Evolutionary conservation across 75 land plant genomes (phyloP).

Genomic region (Picea sitchensis): DNA sequence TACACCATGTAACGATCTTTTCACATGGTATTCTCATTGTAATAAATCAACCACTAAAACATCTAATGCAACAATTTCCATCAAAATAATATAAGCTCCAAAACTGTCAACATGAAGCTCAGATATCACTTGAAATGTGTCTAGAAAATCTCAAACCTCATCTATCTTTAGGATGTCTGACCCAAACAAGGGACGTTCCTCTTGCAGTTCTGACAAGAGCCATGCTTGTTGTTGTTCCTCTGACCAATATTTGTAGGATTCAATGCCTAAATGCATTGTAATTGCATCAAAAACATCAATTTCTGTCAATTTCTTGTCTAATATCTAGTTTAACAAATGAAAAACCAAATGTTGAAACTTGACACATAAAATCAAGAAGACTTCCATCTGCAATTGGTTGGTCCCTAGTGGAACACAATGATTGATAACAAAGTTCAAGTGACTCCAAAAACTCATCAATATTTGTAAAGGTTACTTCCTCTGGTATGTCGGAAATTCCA

Average conservation of each 20-base stretch:
- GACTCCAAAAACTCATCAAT: slow-evolving; percentile 81
- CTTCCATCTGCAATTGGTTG: slow-evolving; percentile 85
- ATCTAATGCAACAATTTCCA: slow-evolving; percentile 92
- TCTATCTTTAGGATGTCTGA: slow-evolving; percentile 75
- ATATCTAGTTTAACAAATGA: slow-evolving; percentile 80
- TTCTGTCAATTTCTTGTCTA: slow-evolving; percentile 86
- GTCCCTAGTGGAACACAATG: slow-evolving; percentile 80
- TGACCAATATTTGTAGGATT: slow-evolving; percentile 77
- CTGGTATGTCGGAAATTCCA: slow-evolving; percentile 76
- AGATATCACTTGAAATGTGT: slow-evolving; percentile 72
- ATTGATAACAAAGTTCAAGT: slow-evolving; percentile 85
- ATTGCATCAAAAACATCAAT: slow-evolving; percentile 88
- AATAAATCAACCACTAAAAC: slow-evolving; percentile 84
- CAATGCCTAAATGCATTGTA: slow-evolving; percentile 69
- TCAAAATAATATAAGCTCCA: slow-evolving; percentile 92
- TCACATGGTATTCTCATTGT: slow-evolving; percentile 75
- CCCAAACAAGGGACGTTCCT: slow-evolving; percentile 83
- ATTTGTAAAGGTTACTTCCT: slow-evolving; percentile 66
- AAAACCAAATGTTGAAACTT: slow-evolving; percentile 89
- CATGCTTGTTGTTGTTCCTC: slow-evolving; percentile 78
- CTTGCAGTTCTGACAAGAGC: slow-evolving; percentile 71
- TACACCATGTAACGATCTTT: slow-evolving; percentile 70
- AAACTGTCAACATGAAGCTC: slow-evolving; percentile 75
- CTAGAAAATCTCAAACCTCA: slow-evolving; percentile 74
- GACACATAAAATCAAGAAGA: slow-evolving; percentile 83